Conservation (phyloP, 805 yeast genomes). For the Candida methanosorbosa region DNA sequence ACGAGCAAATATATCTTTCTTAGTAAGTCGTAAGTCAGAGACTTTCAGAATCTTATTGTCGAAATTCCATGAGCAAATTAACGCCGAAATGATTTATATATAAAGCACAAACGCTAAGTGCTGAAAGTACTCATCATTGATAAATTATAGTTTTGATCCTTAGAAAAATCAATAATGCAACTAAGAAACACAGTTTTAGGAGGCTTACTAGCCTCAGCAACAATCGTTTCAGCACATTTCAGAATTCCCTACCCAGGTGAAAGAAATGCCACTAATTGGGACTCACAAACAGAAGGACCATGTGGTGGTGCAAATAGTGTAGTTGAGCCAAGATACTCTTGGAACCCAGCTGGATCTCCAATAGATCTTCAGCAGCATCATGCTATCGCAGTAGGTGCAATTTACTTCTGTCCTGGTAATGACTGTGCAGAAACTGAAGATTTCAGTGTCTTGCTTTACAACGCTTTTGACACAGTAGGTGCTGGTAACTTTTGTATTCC, state of each 20-base stretch:
- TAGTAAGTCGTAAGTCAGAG: no score
- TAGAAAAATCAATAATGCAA: no score
- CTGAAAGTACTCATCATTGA: no score
- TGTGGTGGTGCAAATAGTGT: conserved; percentile 21
- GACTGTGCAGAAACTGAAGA: conserved; percentile 14
- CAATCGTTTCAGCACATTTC: conserved; percentile 14
- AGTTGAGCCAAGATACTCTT: conserved; percentile 18
- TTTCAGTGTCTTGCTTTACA: conserved; percentile 14
- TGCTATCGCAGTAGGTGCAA: conserved; percentile 14
- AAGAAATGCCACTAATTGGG: conserved; percentile 21
- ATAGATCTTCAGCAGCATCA: conserved; percentile 16
- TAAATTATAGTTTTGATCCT: no score
- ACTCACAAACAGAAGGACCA: conserved; percentile 18
- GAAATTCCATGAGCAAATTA: no score
- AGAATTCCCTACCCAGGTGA: conserved; percentile 24
- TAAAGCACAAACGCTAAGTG: no score
- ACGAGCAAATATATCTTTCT: no score
- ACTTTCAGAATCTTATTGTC: no score
- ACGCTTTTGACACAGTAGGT: conserved; percentile 14
- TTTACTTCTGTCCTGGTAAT: conserved; percentile 17
- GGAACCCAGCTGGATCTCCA: conserved; percentile 25
- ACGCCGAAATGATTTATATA: no score
- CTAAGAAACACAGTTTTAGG: no score
- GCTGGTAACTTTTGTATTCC: conserved; percentile 21
- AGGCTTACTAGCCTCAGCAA: no score